Evolutionary conservation across 495 filamentous ascomycete genomes (phyloP).

Genomic region (Hypoxylon subgilvum): DNA sequence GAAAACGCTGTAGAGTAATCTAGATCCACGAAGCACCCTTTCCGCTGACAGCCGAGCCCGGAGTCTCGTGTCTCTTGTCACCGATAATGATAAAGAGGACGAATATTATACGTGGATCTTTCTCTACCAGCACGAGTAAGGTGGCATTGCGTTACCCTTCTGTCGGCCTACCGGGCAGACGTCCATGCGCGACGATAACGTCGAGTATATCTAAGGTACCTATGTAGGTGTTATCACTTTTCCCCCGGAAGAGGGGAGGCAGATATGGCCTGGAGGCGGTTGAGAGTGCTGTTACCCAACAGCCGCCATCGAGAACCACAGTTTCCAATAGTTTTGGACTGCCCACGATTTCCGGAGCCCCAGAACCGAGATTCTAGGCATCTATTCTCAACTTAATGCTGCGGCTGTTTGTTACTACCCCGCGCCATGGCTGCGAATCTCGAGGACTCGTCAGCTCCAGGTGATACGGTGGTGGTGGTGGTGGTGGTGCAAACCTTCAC

Average conservation of each 20-base stretch:
- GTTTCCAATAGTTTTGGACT: slow-evolving; percentile 4
- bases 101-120: background rate
- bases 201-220: background rate
- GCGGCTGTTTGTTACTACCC: background rate
- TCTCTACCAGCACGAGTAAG: too few relatives aligned
- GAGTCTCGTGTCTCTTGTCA: too few relatives aligned
- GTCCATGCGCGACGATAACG: slow-evolving; percentile 13
- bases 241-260: too few relatives aligned
- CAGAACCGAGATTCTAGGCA: background rate
- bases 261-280: too few relatives aligned
- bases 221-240: too few relatives aligned
- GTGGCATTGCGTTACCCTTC: background rate
- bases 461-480: slow-evolving; percentile 11
- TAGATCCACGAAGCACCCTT: background rate
- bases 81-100: too few relatives aligned
- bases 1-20: slow-evolving; percentile 4
- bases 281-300: slow-evolving; percentile 11
- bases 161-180: background rate
- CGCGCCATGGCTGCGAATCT: background rate
- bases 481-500: slow-evolving; percentile 2
- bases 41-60: background rate
- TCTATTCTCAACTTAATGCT: too few relatives aligned
- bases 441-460: slow-evolving; percentile 24
- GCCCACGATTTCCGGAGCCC: background rate
- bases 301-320: slow-evolving; percentile 10